A percentile compares a stretch with the other conserved stretches of the same genome.
Evolutionary conservation across 495 filamentous ascomycete genomes (phyloP).

Genomic region (Tirmania nivea): DNA sequence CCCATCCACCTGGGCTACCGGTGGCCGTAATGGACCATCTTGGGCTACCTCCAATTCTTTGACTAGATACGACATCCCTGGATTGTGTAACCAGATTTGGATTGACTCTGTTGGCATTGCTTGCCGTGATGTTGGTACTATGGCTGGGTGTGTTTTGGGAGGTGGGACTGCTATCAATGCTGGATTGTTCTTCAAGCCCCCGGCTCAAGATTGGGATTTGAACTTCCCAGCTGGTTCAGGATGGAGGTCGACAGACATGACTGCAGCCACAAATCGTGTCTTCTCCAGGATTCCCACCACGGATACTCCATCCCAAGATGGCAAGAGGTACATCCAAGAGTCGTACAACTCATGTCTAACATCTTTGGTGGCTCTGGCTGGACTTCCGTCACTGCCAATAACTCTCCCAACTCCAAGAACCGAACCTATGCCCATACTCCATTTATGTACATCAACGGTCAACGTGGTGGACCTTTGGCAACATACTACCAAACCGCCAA

Average conservation of each 20-base stretch:
- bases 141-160: slow-evolving; percentile 58
- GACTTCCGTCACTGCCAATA: slow-evolving; percentile 38
- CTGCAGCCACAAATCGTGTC: slow-evolving; percentile 33
- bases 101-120: slow-evolving; percentile 37
- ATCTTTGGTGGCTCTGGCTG: slow-evolving; percentile 35
- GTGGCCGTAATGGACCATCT: slow-evolving; percentile 25
- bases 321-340: slow-evolving; percentile 45
- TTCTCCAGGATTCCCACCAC: slow-evolving; percentile 52
- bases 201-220: slow-evolving; percentile 42
- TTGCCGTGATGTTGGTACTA: slow-evolving; percentile 47
- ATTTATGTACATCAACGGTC: slow-evolving; percentile 44
- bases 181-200: slow-evolving; percentile 32
- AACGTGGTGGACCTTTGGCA: slow-evolving; percentile 48
- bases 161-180: slow-evolving; percentile 61
- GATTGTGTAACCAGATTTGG: slow-evolving; percentile 52
- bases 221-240: slow-evolving; percentile 52
- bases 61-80: slow-evolving; percentile 61
- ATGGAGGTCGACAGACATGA: slow-evolving; percentile 46
- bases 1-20: slow-evolving; percentile 35
- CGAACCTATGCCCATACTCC: slow-evolving; percentile 41
- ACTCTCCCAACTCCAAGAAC: slow-evolving; percentile 41
- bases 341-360: slow-evolving; percentile 25
- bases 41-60: slow-evolving; percentile 20
- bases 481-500: slow-evolving; percentile 49
- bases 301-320: slow-evolving; percentile 42